These are phyloP conservation scores for Candida sithepensis DNA, from an alignment of 805 yeast species.

Conservation along the genomic window DNA sequence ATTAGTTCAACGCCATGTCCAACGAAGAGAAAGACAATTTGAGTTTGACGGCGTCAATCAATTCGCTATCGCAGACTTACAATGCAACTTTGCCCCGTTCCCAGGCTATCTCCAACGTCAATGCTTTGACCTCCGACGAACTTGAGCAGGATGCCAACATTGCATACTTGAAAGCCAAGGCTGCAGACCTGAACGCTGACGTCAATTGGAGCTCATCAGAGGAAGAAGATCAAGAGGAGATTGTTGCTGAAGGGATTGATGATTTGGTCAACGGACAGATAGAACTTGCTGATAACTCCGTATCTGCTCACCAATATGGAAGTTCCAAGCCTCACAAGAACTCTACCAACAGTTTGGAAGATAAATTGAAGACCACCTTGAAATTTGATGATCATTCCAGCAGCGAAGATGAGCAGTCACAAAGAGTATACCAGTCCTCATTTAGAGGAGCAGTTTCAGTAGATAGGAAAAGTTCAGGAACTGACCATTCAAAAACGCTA, in stretches of 20 bases:
- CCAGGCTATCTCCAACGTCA: conserved; percentile 27
- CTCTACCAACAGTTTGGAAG: background rate
- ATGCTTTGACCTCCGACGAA: conserved; percentile 20
- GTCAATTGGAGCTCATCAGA: conserved; percentile 11
- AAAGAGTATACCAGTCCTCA: background rate
- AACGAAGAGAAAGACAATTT: conserved; percentile 1
- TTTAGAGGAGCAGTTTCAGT: background rate
- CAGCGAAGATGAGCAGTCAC: background rate
- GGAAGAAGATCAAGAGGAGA: conserved; percentile 7
- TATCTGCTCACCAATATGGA: background rate
- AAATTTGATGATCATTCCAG: background rate
- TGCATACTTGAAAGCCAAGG: conserved; percentile 2
- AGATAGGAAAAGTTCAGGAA: background rate
- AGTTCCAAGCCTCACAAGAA: background rate
- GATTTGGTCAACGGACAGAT: background rate
- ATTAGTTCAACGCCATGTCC: background rate
- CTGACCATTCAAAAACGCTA: background rate
- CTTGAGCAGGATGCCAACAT: conserved; percentile 3
- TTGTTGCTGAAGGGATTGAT: background rate
- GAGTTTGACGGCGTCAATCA: background rate
- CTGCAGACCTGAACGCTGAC: background rate
- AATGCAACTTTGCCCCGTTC: conserved; percentile 23
- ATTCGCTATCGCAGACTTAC: background rate
- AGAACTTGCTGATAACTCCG: background rate
- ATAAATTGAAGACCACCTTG: background rate